Percentiles rank a stretch among this genome's conserved stretches.
Evolutionary conservation across 2,329 filamentous ascomycete genomes (phyloP).

Genomic region (Diaporthe aspalathi): DNA sequence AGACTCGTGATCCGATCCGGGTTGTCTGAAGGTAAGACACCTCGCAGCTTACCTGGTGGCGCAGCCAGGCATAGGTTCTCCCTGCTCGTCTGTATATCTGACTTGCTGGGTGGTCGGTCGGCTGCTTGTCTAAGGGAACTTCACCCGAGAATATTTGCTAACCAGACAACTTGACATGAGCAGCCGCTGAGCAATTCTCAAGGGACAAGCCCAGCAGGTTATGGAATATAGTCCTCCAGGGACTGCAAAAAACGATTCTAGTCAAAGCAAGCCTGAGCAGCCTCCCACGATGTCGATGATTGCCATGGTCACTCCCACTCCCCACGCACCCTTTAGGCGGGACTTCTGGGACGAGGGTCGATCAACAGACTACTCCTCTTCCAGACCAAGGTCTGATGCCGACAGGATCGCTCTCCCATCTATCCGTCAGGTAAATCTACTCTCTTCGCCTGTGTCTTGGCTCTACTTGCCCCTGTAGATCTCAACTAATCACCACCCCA

Average conservation of each 20-base stretch:
- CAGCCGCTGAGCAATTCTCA: constrained; percentile 17
- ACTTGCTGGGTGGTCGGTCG: not conserved
- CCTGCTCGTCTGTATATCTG: constrained; percentile 10
- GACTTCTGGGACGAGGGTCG: constrained; percentile 55
- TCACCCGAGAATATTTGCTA: constrained; percentile 31
- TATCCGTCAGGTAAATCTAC: constrained; percentile 60
- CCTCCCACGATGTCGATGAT: constrained; percentile 62
- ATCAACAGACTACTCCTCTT: constrained; percentile 48
- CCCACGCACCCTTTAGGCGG: constrained; percentile 54
- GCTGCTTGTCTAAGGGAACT: not conserved
- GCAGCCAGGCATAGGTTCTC: not conserved
- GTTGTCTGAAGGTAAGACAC: constrained; percentile 37
- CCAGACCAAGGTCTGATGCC: constrained; percentile 52
- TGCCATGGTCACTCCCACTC: constrained; percentile 57
- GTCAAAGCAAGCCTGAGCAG: constrained; percentile 44
- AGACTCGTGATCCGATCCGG: constrained; percentile 26
- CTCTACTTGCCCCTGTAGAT: not conserved
- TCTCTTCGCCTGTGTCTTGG: not conserved
- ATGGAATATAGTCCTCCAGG: constrained; percentile 57
- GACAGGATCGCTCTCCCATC: constrained; percentile 61
- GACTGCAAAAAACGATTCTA: constrained; percentile 46
- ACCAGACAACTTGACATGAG: constrained; percentile 6
- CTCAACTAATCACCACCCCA: constrained; percentile 44
- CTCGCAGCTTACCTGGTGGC: constrained; percentile 12
- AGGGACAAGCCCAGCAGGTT: constrained; percentile 38